Evolutionary conservation across 495 filamentous ascomycete species (phyloP), one percentile per base, ranked within the genome.

Genomic region (Penicillium bovifimosum): DNA sequence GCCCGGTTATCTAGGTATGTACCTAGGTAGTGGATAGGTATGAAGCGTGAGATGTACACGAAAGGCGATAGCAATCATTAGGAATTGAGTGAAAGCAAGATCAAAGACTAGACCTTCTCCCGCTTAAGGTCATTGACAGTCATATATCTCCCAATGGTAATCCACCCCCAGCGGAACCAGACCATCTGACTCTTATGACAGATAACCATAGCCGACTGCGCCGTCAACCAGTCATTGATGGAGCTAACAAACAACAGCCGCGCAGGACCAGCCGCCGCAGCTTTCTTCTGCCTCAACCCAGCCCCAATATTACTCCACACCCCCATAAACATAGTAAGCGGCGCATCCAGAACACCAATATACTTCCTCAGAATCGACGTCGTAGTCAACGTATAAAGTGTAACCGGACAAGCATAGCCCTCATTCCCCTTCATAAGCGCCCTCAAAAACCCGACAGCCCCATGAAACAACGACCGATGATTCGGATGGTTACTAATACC

Each of bases 131-230:
- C 91, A 73, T 98, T 98, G 2, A 98, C 80, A 54, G 87, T 80
- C 93, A 98, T 97, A 72, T 97, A 98, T 52, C 93, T 75, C 52
- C 90, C 90, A 49, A 96, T 58, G 5, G 79, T 76, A 61, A 98
- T 95, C 93, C 93, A 98, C 0, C 90, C 91, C 83, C 90, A 97
- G 9, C 93, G 80, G 64, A 97, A 98, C 93, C 93, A 98, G 33
- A 86, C 78, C 93, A 98, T 98, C 79, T 98, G 93, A 69, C 91
- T 96, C 75, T 81, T 74, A 71, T 98, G 93, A 9, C 84, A 90
- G 41, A 77, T 74, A 0, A 85, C 86, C 93, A 98, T 98, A 14
- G 93, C 93, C 39, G 70, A 75, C 73, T 89, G 85, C 39, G 88
- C 93, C 24, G 71, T 80, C 64, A 85, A 68, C 64, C 81, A 85